Evolutionary conservation across 768 basidiomycete genomes (phyloP).

Genomic region (Floccularia luteovirens): DNA sequence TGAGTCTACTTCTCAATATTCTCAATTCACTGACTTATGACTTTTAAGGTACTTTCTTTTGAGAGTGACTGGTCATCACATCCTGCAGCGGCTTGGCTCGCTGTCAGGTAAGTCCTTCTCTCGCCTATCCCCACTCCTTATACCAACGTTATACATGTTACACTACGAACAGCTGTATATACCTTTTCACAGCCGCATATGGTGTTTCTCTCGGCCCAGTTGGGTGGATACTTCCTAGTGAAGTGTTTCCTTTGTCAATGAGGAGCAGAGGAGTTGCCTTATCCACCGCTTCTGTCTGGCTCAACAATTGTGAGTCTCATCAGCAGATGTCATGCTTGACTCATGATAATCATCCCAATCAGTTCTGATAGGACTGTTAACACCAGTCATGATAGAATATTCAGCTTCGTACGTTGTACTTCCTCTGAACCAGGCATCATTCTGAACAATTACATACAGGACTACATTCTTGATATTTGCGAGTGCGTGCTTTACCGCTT

Average conservation of each 20-base stretch:
- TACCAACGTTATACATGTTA: not conserved
- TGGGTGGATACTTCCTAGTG: constrained; percentile 78
- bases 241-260: constrained; percentile 75
- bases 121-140: not conserved
- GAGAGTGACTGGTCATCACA: constrained; percentile 53
- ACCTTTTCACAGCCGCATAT: constrained; percentile 71
- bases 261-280: constrained; percentile 78
- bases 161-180: constrained; percentile 41
- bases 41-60: constrained; percentile 36
- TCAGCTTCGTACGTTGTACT: constrained; percentile 48
- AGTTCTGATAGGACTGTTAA: constrained; percentile 75
- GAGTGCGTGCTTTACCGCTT: constrained; percentile 54
- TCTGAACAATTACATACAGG: constrained; percentile 20
- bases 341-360: not conserved
- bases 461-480: constrained; percentile 66
- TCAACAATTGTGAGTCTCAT: constrained; percentile 59
- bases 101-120: constrained; percentile 47
- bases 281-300: constrained; percentile 82
- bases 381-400: constrained; percentile 54
- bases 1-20: constrained; percentile 16
- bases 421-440: not conserved
- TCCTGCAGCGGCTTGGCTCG: constrained; percentile 52
- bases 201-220: constrained; percentile 75
- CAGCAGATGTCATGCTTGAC: not conserved
- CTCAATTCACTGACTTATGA: constrained; percentile 3